phyloP scores from a whole-genome alignment of 345 rosid species.

The Linum tenue region DNA sequence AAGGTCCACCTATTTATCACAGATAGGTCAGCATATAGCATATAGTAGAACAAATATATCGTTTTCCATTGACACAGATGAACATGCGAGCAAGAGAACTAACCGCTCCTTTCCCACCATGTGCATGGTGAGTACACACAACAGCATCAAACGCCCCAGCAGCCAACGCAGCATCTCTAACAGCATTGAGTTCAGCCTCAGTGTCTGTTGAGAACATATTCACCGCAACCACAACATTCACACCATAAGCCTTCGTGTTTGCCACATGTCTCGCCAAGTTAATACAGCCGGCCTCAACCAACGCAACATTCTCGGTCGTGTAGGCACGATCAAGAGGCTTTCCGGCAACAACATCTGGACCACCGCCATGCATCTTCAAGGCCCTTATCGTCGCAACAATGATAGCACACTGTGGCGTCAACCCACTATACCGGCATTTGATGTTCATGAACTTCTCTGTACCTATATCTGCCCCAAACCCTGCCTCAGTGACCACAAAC shows the following conservation, averaged over 20 bases:
- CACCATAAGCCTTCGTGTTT: slow-evolving; percentile 80
- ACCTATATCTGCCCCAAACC: slow-evolving; percentile 96
- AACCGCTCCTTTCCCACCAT: slow-evolving; percentile 98
- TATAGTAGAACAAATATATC: neutral
- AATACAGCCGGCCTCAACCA: slow-evolving; percentile 92
- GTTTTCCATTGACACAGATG: neutral
- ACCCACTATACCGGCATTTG: slow-evolving; percentile 80
- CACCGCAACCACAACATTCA: slow-evolving; percentile 92
- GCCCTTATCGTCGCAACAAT: slow-evolving; percentile 97
- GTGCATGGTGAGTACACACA: slow-evolving; percentile 88
- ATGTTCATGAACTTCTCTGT: slow-evolving; percentile 97
- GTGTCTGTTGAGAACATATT: slow-evolving; percentile 88
- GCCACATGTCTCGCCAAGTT: slow-evolving; percentile 88
- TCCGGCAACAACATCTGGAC: slow-evolving; percentile 94
- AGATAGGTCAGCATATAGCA: slow-evolving; percentile 1
- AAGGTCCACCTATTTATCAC: slow-evolving; percentile 64
- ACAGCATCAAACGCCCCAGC: slow-evolving; percentile 96
- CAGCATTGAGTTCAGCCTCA: slow-evolving; percentile 83
- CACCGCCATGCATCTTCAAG: slow-evolving; percentile 99
- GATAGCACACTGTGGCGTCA: slow-evolving; percentile 87
- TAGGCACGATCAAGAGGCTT: slow-evolving; percentile 90
- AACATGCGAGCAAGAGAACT: slow-evolving; percentile 16
- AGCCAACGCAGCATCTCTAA: slow-evolving; percentile 61
- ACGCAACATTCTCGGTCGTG: slow-evolving; percentile 69
- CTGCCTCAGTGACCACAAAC: slow-evolving; percentile 96